Conservation (phyloP, 768 basidiomycete species). For the Tubosaeta sp. region DNA sequence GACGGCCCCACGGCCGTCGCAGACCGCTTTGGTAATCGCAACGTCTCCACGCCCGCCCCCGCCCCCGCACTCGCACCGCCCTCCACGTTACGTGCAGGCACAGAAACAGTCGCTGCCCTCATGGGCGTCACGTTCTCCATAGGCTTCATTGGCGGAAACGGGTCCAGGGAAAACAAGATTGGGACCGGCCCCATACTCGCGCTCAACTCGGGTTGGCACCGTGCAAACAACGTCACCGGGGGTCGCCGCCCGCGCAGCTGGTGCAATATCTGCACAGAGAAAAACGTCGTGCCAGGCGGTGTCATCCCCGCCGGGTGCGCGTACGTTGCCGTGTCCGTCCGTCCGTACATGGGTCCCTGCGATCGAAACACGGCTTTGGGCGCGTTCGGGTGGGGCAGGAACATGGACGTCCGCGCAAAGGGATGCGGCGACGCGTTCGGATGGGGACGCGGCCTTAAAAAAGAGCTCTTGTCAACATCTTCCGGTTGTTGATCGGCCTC, state of each 20-base stretch:
- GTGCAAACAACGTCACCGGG: conserved; percentile 54
- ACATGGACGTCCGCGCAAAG: conserved; percentile 38
- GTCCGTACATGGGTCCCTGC: conserved; percentile 59
- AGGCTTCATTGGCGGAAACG: conserved; percentile 24
- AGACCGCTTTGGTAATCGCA: conserved; percentile 20
- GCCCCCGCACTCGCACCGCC: no score
- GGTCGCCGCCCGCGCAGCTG: conserved; percentile 22
- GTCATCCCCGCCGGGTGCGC: conserved; percentile 1
- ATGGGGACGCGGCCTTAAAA: conserved; percentile 26
- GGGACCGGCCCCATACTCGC: conserved; percentile 54
- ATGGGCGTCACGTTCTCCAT: conserved; percentile 11
- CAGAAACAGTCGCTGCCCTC: conserved; percentile 32
- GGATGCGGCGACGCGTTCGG: conserved; percentile 18
- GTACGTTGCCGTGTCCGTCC: conserved; percentile 22
- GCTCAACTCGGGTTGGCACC: conserved; percentile 48
- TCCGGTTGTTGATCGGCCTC: neutral
- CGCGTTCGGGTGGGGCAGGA: conserved; percentile 53
- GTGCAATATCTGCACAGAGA: conserved; percentile 25
- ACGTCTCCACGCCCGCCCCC: no score
- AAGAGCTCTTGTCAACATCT: conserved; percentile 13
- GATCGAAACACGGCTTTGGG: conserved; percentile 35
- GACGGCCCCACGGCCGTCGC: conserved; percentile 1
- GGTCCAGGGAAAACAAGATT: conserved; percentile 56
- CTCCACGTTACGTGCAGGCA: conserved; percentile 20
- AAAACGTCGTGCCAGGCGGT: conserved; percentile 27